Evolutionary conservation across 2,329 filamentous ascomycete species (phyloP), one percentile per base, ranked within the genome.

Genomic region (Nannizziopsis arthrosporioides): DNA sequence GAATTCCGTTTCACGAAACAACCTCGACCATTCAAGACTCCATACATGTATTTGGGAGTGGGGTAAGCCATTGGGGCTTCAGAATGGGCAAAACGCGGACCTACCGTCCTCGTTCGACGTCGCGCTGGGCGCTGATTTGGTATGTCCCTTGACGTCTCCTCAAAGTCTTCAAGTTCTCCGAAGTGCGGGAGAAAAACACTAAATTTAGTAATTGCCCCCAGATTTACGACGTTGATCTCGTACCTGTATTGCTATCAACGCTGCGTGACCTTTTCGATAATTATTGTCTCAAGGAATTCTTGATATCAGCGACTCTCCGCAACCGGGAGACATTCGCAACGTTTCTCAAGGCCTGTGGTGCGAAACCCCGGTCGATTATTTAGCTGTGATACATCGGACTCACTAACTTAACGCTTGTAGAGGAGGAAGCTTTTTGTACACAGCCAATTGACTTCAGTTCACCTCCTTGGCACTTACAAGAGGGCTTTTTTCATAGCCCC

Each of bases 261-360:
- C 59, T 81, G 45, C 63, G 68, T 34, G 68, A 75, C 53, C 70
- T 82, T 34, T 77, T 81, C 56, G 68, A 75, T 35, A 66, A 74
- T 53, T 73, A 75, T 51, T 61, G 69, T 12, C 57, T 68, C 27
- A 61, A 77, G 41, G 58, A 73, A 39, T 74, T 80, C 40, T 63
- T 83, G 48, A 75, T 82, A 52, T 72, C 78, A 2, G 74, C 76
- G 11, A 78, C 78, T 0, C 69, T 82, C 47, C 73, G 80, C 48
- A 82, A 82, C 51, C 68, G 73, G 48, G 66, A 78, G 45, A 83
- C 79, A 0, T 81, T 81, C 60, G 68, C 74, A 55, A 65, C 69
- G 19, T 82, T 83, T 57, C 59, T 72, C 54, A 64, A 72, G 49
- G 73, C 72, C 48, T 82, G 78, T 62, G 64, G 79, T 82, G 64